A percentile compares a stretch with the other conserved stretches of the same genome.
phyloP scores from a whole-genome alignment of 2,329 filamentous ascomycete genomes.

The Fusarium transvaalense region DNA sequence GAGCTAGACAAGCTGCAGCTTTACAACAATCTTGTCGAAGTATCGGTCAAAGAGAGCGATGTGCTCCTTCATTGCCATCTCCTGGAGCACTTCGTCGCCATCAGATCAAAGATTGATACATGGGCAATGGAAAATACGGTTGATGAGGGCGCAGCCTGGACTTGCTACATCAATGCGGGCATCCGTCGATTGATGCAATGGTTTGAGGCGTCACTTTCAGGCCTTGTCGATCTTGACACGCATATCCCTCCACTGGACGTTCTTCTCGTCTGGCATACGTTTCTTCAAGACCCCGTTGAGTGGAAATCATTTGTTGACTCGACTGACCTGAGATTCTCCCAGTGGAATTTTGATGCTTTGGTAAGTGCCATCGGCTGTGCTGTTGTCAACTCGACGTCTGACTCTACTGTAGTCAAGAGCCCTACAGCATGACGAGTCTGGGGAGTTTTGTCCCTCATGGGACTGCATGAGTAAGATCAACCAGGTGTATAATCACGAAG shows the following conservation, averaged over 20 bases:
- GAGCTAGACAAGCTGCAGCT: constrained; percentile 8
- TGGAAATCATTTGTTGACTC: constrained; percentile 5
- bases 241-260: constrained; percentile 30
- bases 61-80: constrained; percentile 24
- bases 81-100: constrained; percentile 27
- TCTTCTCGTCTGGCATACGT: constrained; percentile 31
- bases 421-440: constrained; percentile 1
- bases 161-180: constrained; percentile 37
- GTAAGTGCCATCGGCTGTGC: constrained; percentile 3
- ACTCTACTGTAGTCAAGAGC: constrained; percentile 14
- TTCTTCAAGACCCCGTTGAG: constrained; percentile 17
- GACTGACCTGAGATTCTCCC: constrained; percentile 2
- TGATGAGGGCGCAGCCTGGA: constrained; percentile 24
- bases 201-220: constrained; percentile 10
- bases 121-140: constrained; percentile 19
- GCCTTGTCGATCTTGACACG: neutral
- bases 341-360: constrained; percentile 25
- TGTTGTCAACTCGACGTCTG: neutral
- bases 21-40: constrained; percentile 1
- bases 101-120: constrained; percentile 9
- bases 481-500: constrained; percentile 1
- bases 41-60: constrained; percentile 10
- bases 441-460: constrained; percentile 11
- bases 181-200: constrained; percentile 25
- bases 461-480: constrained; percentile 10